Evolutionary conservation across 805 yeast species (phyloP), one percentile per base, ranked within the genome.

Genomic region (Wickerhamiella siamensis): DNA sequence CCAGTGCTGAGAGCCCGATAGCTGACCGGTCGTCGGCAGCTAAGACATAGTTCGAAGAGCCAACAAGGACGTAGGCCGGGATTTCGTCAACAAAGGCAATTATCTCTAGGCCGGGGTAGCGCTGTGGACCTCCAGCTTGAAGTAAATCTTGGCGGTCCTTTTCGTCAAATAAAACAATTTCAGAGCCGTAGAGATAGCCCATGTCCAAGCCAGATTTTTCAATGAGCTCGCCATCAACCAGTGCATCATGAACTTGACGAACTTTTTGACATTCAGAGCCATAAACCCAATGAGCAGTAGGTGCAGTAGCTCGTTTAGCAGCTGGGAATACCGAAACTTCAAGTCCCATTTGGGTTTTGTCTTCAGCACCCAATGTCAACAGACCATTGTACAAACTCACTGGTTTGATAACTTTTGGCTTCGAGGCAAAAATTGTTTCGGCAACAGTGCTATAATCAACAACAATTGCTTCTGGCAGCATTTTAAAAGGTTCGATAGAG

Each of bases 111-210:
- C 26, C 26, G 4, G 29, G 38, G 21, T 29, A 41, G 14, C 21
- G 24, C 17, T 29, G 14, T 3, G 16, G 16, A 12, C 15, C n/a
- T 12, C 15, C 36, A 4, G 31, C 22, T 3, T 17, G 19, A 14
- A 36, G 24, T 5, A 20, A 16, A 2, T n/a, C 24, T n/a, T 22
- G 34, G n/a, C n/a, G n/a, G 27, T 19, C 35, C 5, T 35, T 41
- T 2, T 17, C 21, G 16, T 37, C 27, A 9, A 45, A 41, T 4
- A 38, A 18, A 24, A 46, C 27, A 10, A 46, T 34, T 27, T 46
- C 47, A 2, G 43, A 31, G 3, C 49, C 49, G 31, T 44, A 46
- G 10, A 41, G 18, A 31, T 39, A 44, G n/a, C 49, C 49, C 1
- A 9, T 16, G 4, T 27, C 39, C n/a, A 43, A n/a, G 2, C 9